A percentile compares a stretch with the other conserved stretches of the same genome.
Evolutionary conservation across 352 stramenopile genomes (phyloP).

Genomic region (Aphanomyces cochlioides): DNA sequence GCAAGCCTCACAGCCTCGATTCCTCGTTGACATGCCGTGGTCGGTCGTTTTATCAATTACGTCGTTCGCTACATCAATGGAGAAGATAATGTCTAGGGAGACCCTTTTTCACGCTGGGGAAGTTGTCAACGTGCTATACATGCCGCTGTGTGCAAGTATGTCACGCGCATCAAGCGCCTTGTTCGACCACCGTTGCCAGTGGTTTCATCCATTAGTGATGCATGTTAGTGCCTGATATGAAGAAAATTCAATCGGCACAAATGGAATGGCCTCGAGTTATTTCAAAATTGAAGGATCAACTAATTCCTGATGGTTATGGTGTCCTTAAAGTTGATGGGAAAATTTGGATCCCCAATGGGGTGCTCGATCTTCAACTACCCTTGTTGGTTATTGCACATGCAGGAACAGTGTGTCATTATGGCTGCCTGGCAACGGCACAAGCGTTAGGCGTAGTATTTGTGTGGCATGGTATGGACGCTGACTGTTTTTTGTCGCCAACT

Average conservation of each 20-base stretch:
- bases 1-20: no score
- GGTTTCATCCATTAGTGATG: not conserved
- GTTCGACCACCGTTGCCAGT: not conserved
- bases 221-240: not conserved
- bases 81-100: slow-evolving; percentile 37
- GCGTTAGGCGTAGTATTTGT: slow-evolving; percentile 29
- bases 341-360: no score
- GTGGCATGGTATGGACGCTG: slow-evolving; percentile 16
- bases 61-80: slow-evolving; percentile 35
- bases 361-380: slow-evolving; percentile 30
- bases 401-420: slow-evolving; percentile 34
- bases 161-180: not conserved
- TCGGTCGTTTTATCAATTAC: slow-evolving; percentile 32
- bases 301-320: no score
- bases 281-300: slow-evolving; percentile 34
- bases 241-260: not conserved
- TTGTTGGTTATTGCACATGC: slow-evolving; percentile 31
- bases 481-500: not conserved
- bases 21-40: slow-evolving; percentile 39
- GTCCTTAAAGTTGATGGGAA: no score
- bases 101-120: slow-evolving; percentile 35
- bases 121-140: not conserved
- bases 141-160: not conserved
- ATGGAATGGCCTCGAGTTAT: not conserved
- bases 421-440: slow-evolving; percentile 23